Base-by-base conservation (phyloP, 768 basidiomycete genomes). In the Coprinopsis strossmayeri region DNA sequence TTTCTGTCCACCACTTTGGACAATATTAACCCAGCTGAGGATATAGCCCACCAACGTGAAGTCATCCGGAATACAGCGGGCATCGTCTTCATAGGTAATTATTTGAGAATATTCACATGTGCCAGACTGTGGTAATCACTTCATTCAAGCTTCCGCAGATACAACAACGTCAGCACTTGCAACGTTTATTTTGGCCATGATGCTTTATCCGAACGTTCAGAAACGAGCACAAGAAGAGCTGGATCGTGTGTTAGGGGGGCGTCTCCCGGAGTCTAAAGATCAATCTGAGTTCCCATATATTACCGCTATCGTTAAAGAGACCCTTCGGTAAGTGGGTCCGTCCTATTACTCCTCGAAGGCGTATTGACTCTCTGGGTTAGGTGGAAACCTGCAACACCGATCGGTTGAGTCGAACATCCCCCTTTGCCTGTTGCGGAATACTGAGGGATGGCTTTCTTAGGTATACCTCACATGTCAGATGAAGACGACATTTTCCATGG, bases 211-310 rank as follows among this genome's bases (percentile, higher is more conserved):
- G 1, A 60, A 67, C 11, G 57, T 59, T 7, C 66, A 67, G 49
- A 52, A 42, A 17, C 66, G 57, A 37, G 72, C 68, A 0, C 74
- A 74, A 46, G 61, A 56, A 11, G 72, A 77, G 53, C 56, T 76
- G 12, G 73, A 74, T 53, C 20, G 28, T 0, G 62, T 76, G 3
- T 52, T 74, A 4, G 68, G 68, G 11, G 62, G 59, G 24, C 62
- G 72, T 2, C 55, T 73, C 2, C 75, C 72, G 1, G 57, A 59
- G 5, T 63, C 69, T 23, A 48, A 23, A 15, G 59, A 59, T 41
- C 39, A 38, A 15, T n/a, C 48, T 7, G 43, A 48, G 12, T 55
- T 75, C 13, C 70, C 68, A 2, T 58, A 58, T 24, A 27, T 58
- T 23, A 34, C 44, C 17, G 52, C 49, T 9, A 26, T 55, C 24